Conservation (phyloP, 805 yeast genomes). For the Danielia oregonensis region DNA sequence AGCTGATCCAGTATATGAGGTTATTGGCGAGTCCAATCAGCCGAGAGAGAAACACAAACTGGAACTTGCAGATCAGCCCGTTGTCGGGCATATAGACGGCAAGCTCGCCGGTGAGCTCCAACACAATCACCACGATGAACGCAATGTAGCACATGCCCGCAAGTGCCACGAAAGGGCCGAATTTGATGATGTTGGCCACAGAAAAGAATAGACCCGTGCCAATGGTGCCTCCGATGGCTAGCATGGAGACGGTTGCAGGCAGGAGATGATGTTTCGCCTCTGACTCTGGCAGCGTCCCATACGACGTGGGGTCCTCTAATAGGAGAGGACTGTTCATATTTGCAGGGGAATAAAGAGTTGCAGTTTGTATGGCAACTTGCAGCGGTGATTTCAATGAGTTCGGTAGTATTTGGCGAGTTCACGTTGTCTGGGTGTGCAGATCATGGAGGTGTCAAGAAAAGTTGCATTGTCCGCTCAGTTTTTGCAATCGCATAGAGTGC, state of each 20-base stretch:
- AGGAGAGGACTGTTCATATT: not conserved
- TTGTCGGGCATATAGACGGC: slow-evolving; percentile 71
- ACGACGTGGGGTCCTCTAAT: not conserved
- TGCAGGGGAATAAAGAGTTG: slow-evolving; percentile 2
- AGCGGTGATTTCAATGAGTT: no score
- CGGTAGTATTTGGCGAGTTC: no score
- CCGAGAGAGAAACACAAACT: slow-evolving; percentile 65
- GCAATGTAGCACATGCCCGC: slow-evolving; percentile 67
- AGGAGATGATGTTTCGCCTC: slow-evolving; percentile 5
- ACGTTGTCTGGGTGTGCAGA: no score
- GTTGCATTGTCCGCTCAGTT: no score
- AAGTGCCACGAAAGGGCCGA: slow-evolving; percentile 69
- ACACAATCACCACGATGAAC: slow-evolving; percentile 57
- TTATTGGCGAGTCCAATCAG: slow-evolving; percentile 71
- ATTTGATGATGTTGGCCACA: slow-evolving; percentile 51
- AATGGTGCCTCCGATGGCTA: slow-evolving; percentile 76
- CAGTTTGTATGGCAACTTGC: no score
- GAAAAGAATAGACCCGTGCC: slow-evolving; percentile 78
- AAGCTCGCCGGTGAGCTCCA: slow-evolving; percentile 77
- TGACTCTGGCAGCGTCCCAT: not conserved
- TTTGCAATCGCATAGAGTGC: no score
- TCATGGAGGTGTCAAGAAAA: no score
- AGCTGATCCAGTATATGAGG: slow-evolving; percentile 72
- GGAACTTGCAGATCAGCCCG: slow-evolving; percentile 66
- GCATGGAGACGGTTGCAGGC: slow-evolving; percentile 47